Conservation (phyloP, 306 rosid genomes). For the Senna siamea region DNA sequence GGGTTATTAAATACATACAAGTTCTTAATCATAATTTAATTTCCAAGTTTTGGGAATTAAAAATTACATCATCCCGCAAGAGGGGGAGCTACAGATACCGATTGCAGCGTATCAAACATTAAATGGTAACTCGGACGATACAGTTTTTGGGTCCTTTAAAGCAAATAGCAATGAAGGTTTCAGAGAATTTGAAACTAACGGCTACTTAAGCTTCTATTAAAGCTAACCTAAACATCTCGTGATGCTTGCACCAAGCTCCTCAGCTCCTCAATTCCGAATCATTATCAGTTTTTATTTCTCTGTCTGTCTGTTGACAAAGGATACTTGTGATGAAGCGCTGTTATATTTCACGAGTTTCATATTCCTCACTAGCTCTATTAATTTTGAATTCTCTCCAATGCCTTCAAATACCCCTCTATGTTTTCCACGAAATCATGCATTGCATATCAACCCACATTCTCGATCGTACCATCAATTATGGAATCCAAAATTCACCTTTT, state of each 20-base stretch:
- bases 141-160: neutral
- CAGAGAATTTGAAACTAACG: conserved; percentile 37
- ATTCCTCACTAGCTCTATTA: conserved; percentile 43
- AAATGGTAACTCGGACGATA: neutral
- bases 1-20: neutral
- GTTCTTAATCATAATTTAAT: too few species aligned
- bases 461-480: conserved; percentile 37
- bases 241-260: conserved; percentile 51
- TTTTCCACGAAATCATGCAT: conserved; percentile 42
- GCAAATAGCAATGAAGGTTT: conserved; percentile 30
- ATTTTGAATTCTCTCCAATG: conserved; percentile 36
- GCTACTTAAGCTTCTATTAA: conserved; percentile 39
- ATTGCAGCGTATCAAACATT: conserved; percentile 28
- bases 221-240: conserved; percentile 61
- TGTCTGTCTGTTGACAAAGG: conserved; percentile 43
- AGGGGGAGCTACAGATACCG: conserved; percentile 23
- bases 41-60: too few species aligned
- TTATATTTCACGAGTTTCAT: conserved; percentile 63
- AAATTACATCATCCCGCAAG: neutral
- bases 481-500: conserved; percentile 35
- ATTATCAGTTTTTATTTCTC: conserved; percentile 16
- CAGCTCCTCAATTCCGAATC: conserved; percentile 45
- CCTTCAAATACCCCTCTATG: conserved; percentile 66
- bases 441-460: conserved; percentile 20
- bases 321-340: conserved; percentile 79